Evolutionary conservation across 805 yeast genomes (phyloP).

Genomic region (Wickerhamiella sorbophila): DNA sequence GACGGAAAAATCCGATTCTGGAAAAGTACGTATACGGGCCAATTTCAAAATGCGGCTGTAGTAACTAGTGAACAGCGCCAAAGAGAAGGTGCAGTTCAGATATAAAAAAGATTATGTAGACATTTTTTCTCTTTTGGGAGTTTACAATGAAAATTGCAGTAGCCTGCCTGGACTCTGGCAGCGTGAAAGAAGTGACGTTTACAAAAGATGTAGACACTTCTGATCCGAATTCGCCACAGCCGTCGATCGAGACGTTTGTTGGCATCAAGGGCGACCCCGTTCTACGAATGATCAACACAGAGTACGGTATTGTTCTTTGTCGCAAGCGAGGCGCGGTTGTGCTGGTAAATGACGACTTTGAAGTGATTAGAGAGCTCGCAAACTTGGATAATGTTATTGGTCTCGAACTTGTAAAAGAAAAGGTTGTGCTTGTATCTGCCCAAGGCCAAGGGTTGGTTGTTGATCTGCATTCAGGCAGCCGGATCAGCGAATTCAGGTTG

Average conservation of each 20-base stretch:
- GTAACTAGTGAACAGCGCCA: conserved; percentile 39
- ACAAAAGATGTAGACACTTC: conserved; percentile 69
- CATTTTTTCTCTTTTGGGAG: neutral
- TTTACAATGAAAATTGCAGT: conserved; percentile 35
- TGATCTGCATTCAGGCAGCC: conserved; percentile 16
- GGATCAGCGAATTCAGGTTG: conserved; percentile 1
- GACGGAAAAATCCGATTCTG: conserved; percentile 86
- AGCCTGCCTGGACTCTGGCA: conserved; percentile 39
- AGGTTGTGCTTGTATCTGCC: conserved; percentile 22
- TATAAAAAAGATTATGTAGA: neutral
- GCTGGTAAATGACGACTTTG: conserved; percentile 13
- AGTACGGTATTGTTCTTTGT: conserved; percentile 14
- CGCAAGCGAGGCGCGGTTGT: conserved; percentile 18
- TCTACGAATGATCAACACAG: conserved; percentile 6
- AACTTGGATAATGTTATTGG: conserved; percentile 10
- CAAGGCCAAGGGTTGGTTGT: conserved; percentile 22
- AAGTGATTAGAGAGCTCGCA: conserved; percentile 10
- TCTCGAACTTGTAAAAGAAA: conserved; percentile 6
- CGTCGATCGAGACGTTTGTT: conserved; percentile 35
- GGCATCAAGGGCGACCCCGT: conserved; percentile 24
- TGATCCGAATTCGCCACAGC: conserved; percentile 47
- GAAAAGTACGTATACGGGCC: conserved; percentile 75
- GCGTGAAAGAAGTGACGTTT: conserved; percentile 44
- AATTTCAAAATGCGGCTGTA: conserved; percentile 85
- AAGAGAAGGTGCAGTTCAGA: neutral